phyloP scores from a whole-genome alignment of 192 early-diverging fungal genomes.

The Haplosporangium gracile region DNA sequence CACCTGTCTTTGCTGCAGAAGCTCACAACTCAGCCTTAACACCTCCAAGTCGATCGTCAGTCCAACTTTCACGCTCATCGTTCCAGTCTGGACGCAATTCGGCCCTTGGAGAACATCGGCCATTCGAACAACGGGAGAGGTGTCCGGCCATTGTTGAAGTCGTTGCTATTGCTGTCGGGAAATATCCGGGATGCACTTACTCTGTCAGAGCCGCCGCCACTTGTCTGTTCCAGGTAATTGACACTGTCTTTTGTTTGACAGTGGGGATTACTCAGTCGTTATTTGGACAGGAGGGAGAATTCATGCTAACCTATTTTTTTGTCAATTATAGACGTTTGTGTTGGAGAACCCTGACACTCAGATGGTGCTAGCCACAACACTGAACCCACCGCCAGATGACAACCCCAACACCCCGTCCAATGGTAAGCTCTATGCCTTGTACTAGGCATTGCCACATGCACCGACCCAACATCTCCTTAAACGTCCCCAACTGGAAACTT shows the following conservation, averaged over 20 bases:
- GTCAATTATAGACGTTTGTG: slow-evolving; percentile 69
- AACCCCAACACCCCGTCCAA: slow-evolving; percentile 67
- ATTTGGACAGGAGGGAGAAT: neutral
- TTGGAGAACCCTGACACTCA: slow-evolving; percentile 91
- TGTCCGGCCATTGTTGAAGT: slow-evolving; percentile 86
- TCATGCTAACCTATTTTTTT: neutral
- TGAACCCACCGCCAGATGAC: slow-evolving; percentile 83
- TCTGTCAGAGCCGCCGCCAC: slow-evolving; percentile 87
- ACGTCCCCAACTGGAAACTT: neutral
- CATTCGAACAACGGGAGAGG: slow-evolving; percentile 59
- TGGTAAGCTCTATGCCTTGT: slow-evolving; percentile 53
- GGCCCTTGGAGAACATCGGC: slow-evolving; percentile 45
- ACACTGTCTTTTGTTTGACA: neutral
- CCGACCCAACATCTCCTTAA: neutral
- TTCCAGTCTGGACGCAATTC: slow-evolving; percentile 41
- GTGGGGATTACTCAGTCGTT: neutral
- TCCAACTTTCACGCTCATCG: slow-evolving; percentile 31
- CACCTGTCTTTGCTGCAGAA: slow-evolving; percentile 21
- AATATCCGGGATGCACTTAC: slow-evolving; percentile 59
- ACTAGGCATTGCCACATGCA: neutral
- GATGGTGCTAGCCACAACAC: slow-evolving; percentile 86
- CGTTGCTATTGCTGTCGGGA: slow-evolving; percentile 81
- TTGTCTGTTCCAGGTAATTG: slow-evolving; percentile 76
- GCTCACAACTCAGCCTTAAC: slow-evolving; percentile 8
- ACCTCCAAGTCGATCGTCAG: slow-evolving; percentile 27